Evolutionary conservation across 2,329 filamentous ascomycete genomes (phyloP).

Genomic region (Ceratocystis smalleyi): DNA sequence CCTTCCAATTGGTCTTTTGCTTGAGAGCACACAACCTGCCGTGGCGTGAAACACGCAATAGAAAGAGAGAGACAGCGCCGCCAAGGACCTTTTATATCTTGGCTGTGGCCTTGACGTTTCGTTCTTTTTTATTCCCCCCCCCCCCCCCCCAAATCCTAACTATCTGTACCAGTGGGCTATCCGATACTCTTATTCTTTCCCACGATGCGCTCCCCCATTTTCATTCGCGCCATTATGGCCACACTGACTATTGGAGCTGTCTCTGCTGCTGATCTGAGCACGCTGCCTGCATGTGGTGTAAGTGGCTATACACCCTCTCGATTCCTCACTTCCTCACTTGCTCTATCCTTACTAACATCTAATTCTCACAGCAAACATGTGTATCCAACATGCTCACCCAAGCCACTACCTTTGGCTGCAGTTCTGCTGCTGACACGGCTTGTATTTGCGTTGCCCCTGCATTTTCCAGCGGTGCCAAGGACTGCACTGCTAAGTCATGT

Average conservation of each 20-base stretch:
- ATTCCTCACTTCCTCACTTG: not conserved
- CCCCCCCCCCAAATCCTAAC: not conserved
- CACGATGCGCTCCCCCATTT: constrained; percentile 9
- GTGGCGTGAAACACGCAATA: not conserved
- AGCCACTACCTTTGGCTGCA: constrained; percentile 12
- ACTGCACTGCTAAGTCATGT: constrained; percentile 25
- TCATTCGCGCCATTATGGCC: constrained; percentile 8
- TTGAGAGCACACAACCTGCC: not conserved
- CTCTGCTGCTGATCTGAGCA: constrained; percentile 12
- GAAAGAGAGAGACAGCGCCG: not conserved
- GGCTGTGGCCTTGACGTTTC: not conserved
- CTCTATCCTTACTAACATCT: not conserved
- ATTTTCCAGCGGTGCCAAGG: constrained; percentile 26
- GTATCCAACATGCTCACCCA: constrained; percentile 14
- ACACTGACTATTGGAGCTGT: constrained; percentile 4
- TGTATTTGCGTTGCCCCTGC: constrained; percentile 29
- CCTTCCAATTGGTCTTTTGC: not conserved
- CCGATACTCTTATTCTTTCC: not conserved
- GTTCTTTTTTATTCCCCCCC: not conserved
- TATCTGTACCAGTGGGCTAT: not conserved
- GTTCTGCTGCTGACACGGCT: constrained; percentile 21
- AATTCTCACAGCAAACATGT: constrained; percentile 15
- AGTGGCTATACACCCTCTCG: not conserved
- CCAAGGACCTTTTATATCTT: not conserved
- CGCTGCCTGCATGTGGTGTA: constrained; percentile 14